Base-by-base conservation (phyloP, 2,329 filamentous ascomycete genomes). In the Aspergillus neotritici region DNA sequence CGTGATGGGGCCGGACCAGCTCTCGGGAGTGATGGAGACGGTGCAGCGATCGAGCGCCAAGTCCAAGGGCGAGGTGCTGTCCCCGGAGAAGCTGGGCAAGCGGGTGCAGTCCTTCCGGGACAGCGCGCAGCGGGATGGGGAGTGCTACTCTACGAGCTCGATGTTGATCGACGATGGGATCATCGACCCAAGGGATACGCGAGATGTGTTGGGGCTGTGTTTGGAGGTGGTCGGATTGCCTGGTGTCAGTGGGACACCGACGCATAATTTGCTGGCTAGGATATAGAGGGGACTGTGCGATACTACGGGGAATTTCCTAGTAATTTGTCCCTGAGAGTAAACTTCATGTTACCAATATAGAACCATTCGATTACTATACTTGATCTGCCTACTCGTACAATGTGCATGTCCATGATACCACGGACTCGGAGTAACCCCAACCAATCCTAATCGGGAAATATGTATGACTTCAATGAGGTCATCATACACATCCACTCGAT, bases 1-100 rank as follows among this genome's bases (percentile, higher is more conserved):
- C 29, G 67, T 70, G 2, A 70, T 70, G 67, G 67, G 67, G 0
- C 58, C 66, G 0, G 66, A 69, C 32, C 66, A 70, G 49, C 51
- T 69, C 2, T 55, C 61, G 1, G 66, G 66, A 0, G 67, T 70
- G 7, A 69, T 70, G 65, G 59, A 62, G 36, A 53, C 48, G 17
- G 56, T 68, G n/a, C 55, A 61, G 40, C 31, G 42, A 8, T 55
- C 55, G 5, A 58, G 54, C 17, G 56, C 56, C 13, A 54, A 52
- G 32, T 53, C 54, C 6, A 56, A 58, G 40, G 58, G 55, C 1
- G 15, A 48, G 12, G 38, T 32, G 1, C 31, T 65, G 10, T 49
- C 53, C 10, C 50, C 53, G 4, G 54, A 57, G 4, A 53, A 61
- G 31, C 37, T 64, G 9, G 46, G 56, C 37, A 55, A 46, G 6